Percentiles rank a stretch among this genome's conserved stretches.
phyloP scores from a whole-genome alignment of 2,329 filamentous ascomycete species.

The Grosmannia penicillata region DNA sequence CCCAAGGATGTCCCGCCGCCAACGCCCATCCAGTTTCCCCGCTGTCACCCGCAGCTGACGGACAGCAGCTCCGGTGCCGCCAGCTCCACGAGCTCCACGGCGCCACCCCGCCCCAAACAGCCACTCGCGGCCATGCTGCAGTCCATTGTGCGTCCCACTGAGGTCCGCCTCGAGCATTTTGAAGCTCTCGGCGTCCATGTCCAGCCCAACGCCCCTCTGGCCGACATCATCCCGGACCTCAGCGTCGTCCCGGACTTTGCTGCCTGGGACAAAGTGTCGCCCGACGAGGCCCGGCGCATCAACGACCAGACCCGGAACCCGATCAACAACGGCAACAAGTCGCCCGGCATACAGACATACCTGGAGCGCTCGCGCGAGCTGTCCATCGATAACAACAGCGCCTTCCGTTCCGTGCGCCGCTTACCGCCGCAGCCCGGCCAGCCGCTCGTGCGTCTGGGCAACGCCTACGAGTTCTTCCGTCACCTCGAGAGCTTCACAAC shows the following conservation, averaged over 20 bases:
- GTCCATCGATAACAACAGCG: conserved; percentile 37
- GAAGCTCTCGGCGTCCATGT: conserved; percentile 43
- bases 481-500: conserved; percentile 42
- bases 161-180: conserved; percentile 34
- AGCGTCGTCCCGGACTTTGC: conserved; percentile 37
- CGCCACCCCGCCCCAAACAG: conserved; percentile 1
- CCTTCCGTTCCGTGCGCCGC: conserved; percentile 46
- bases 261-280: conserved; percentile 32
- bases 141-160: conserved; percentile 35
- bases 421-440: conserved; percentile 38
- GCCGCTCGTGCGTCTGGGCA: conserved; percentile 39
- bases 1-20: conserved; percentile 40
- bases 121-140: conserved; percentile 37
- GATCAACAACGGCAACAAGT: conserved; percentile 36
- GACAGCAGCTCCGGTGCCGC: conserved; percentile 6
- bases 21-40: conserved; percentile 38
- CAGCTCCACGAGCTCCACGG: not conserved
- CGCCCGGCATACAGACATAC: conserved; percentile 43
- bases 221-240: conserved; percentile 38
- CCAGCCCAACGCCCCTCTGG: conserved; percentile 29
- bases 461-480: conserved; percentile 51
- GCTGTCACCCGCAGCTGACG: conserved; percentile 18
- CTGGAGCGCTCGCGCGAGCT: conserved; percentile 44
- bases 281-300: conserved; percentile 32
- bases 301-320: conserved; percentile 32